These are phyloP conservation scores for Flueggea neowawraea DNA, from an alignment of 441 rosid genomes.

Conservation along the genomic window DNA sequence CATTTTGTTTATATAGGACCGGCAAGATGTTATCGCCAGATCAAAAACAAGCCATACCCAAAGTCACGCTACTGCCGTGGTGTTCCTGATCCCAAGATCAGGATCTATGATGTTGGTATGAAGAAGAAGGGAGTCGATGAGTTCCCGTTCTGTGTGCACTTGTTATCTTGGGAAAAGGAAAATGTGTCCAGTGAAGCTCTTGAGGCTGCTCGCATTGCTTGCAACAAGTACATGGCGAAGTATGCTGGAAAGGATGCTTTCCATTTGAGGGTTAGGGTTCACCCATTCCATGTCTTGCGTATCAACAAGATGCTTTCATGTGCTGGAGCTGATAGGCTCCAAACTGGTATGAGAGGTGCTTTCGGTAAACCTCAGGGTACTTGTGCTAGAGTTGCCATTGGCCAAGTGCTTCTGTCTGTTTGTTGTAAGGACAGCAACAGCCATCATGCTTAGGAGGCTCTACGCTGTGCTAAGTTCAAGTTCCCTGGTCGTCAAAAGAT, in stretches of 20 bases:
- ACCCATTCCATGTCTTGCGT: slow-evolving; percentile 89
- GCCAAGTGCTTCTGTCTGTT: slow-evolving; percentile 86
- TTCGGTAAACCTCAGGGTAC: slow-evolving; percentile 56
- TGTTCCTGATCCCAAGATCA: slow-evolving; percentile 89
- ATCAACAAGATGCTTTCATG: slow-evolving; percentile 98
- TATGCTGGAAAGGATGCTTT: slow-evolving; percentile 90
- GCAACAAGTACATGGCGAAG: slow-evolving; percentile 92
- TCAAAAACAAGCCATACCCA: slow-evolving; percentile 87
- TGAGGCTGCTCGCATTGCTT: slow-evolving; percentile 93
- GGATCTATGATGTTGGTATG: slow-evolving; percentile 94
- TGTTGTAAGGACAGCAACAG: slow-evolving; percentile 84
- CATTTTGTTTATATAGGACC: slow-evolving; percentile 46
- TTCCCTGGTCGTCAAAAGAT: slow-evolving; percentile 97
- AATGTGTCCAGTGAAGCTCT: slow-evolving; percentile 90
- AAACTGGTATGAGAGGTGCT: slow-evolving; percentile 77
- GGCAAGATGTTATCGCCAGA: slow-evolving; percentile 90
- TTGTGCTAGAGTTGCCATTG: slow-evolving; percentile 59
- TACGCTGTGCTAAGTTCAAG: slow-evolving; percentile 92
- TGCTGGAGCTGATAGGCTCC: slow-evolving; percentile 97
- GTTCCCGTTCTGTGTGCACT: slow-evolving; percentile 86
- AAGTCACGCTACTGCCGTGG: slow-evolving; percentile 86
- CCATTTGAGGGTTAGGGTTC: slow-evolving; percentile 86
- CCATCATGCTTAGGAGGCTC: slow-evolving; percentile 89
- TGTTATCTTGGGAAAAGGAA: slow-evolving; percentile 96
- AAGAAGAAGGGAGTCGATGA: slow-evolving; percentile 91